These are phyloP conservation scores for Fomitopsis palustris DNA, from an alignment of 1,284 basidiomycete genomes.

Conservation along the genomic window DNA sequence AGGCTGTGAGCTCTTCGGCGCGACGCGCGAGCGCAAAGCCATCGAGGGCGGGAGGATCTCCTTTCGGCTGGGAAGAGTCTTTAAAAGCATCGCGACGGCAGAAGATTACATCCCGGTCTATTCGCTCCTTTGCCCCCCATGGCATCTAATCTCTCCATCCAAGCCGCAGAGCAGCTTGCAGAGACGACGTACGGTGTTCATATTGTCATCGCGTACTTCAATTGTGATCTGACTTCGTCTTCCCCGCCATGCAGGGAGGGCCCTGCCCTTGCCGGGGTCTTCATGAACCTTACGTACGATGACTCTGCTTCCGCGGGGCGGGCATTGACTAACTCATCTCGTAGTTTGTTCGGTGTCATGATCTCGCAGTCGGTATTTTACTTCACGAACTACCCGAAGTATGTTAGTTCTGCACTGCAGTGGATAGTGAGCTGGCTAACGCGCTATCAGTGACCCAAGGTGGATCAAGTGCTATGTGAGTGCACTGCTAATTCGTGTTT, in stretches of 20 bases:
- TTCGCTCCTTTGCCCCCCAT: not conserved
- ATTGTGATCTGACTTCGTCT: not conserved
- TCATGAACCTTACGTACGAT: not conserved
- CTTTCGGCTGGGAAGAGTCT: too few relatives aligned
- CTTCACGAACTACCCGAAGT: not conserved
- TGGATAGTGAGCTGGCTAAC: not conserved
- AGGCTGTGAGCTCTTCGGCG: not conserved
- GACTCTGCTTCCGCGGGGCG: not conserved
- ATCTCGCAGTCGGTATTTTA: conserved; percentile 1
- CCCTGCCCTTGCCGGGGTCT: not conserved
- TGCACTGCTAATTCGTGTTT: too few relatives aligned
- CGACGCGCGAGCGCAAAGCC: not conserved
- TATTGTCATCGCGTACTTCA: not conserved
- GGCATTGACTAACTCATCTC: not conserved
- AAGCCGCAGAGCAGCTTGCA: not conserved
- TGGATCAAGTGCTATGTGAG: not conserved
- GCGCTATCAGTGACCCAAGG: not conserved
- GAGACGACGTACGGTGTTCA: not conserved
- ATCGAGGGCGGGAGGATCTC: not conserved
- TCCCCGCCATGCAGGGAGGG: not conserved
- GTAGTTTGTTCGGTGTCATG: not conserved
- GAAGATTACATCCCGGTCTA: not conserved
- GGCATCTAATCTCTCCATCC: not conserved
- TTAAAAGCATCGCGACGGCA: not conserved
- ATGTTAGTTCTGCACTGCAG: too few relatives aligned